Evolutionary conservation across 2,329 filamentous ascomycete species (phyloP).

Genomic region (Pseudocercospora fijiensis): DNA sequence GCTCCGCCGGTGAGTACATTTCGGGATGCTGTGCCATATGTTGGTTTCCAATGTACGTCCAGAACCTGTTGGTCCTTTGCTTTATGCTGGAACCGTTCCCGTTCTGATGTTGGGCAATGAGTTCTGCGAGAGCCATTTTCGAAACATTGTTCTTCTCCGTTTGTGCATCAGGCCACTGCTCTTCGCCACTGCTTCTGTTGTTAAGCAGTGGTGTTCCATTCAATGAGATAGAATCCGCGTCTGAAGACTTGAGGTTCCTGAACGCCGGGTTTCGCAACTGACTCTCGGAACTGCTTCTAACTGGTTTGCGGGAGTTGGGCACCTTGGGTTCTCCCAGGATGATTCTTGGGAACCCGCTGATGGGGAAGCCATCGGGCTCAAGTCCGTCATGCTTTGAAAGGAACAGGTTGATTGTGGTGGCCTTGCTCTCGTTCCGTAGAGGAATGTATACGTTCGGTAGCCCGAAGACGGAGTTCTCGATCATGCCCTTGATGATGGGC

Average conservation of each 20-base stretch:
- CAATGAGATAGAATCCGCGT: constrained; percentile 32
- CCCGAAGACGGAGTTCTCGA: constrained; percentile 33
- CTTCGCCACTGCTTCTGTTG: constrained; percentile 23
- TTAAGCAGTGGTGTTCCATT: constrained; percentile 21
- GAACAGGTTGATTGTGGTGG: constrained; percentile 38
- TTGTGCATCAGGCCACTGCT: constrained; percentile 29
- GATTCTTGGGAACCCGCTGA: constrained; percentile 39
- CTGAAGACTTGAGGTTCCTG: constrained; percentile 16
- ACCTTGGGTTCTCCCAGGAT: constrained; percentile 33
- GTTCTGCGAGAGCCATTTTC: constrained; percentile 35
- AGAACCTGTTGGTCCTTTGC: constrained; percentile 37
- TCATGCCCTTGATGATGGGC: constrained; percentile 35
- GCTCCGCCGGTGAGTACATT: constrained; percentile 34
- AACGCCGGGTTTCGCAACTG: constrained; percentile 17
- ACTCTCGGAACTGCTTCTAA: constrained; percentile 30
- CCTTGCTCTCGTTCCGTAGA: constrained; percentile 34
- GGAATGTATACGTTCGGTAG: constrained; percentile 36
- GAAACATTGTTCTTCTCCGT: constrained; percentile 18
- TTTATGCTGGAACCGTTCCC: constrained; percentile 27
- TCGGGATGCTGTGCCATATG: constrained; percentile 39
- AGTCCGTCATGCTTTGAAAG: constrained; percentile 36
- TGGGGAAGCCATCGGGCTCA: constrained; percentile 38
- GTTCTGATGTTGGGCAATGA: constrained; percentile 34
- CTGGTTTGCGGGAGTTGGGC: constrained; percentile 22
- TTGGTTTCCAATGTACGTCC: constrained; percentile 39